Base-by-base conservation (phyloP, 2,329 filamentous ascomycete species). In the Cordyceps pruinosa region DNA sequence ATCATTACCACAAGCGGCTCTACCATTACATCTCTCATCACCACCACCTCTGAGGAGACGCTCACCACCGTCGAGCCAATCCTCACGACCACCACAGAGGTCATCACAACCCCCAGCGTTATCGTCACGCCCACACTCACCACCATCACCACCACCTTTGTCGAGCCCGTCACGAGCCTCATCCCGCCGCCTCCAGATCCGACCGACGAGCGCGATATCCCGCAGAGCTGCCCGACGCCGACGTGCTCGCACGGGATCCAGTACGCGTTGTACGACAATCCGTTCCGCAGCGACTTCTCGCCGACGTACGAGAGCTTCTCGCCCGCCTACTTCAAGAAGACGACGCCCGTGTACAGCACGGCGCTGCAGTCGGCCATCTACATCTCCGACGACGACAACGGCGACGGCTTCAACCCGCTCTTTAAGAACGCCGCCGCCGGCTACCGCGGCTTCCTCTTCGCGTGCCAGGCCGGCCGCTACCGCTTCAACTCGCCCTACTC, bases 381-480 rank as follows among this genome's bases (percentile, higher is more conserved):
- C 45, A 58, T 58, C 34, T 26, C 57, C 17, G 50, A 52, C 15
- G 23, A 39, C n/a, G 7, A 42, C 15, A 2, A 19, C n/a, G 45
- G 54, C 23, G 19, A n/a, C 1, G 46, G 46, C 45, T 56, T 56
- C 26, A 53, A 59, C 21, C 34, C 25, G 25, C 48, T 46, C 15
- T 56, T 58, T 12, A 28, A 26, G n/a, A 50, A 60, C 35, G 59
- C 56, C 17, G 56, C 50, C 15, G 50, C 48, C n/a, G 47, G 37
- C 23, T 58, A 59, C 23, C 58, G 58, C 30, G 49, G 47, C 35
- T 60, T 52, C 51, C 41, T 60, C 12, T 60, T 56, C 25, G 59
- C 59, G 1, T 60, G 56, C 51, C 34, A 56, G 44, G 19, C 44
- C n/a, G 59, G 59, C 25, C 42, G n/a, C 19, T 60, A 58, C 44